Evolutionary conservation across 257 asterid genomes (phyloP).

Genomic region (Ocimum tenuiflorum): DNA sequence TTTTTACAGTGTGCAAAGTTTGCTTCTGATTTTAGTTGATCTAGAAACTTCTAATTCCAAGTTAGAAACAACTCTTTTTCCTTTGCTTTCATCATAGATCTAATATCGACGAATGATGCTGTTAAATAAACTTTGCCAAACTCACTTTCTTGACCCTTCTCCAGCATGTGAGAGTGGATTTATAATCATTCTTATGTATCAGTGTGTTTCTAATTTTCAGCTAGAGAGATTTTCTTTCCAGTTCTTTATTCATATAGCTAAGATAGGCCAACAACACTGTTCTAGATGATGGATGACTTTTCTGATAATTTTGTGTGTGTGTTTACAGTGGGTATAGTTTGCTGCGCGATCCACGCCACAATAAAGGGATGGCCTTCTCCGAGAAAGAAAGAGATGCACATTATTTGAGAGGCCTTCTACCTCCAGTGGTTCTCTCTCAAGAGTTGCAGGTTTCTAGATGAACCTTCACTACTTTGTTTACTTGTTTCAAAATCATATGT

Average conservation of each 20-base stretch:
- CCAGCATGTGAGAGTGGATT: no score
- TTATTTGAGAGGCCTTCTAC: slow-evolving; percentile 84
- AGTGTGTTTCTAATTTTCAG: no score
- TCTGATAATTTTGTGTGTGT: neutral
- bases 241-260: no score
- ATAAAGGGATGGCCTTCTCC: slow-evolving; percentile 82
- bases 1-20: neutral
- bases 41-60: neutral
- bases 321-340: slow-evolving; percentile 57
- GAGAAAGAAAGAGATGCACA: slow-evolving; percentile 85
- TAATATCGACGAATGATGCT: no score
- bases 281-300: no score
- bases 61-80: neutral
- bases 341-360: slow-evolving; percentile 84
- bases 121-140: no score
- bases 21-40: neutral
- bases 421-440: slow-evolving; percentile 63
- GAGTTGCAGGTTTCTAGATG: slow-evolving; percentile 69
- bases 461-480: neutral
- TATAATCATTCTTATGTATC: no score
- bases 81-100: no score
- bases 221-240: no score
- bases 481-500: neutral
- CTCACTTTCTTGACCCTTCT: no score
- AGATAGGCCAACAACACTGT: no score